Evolutionary conservation across 2,329 filamentous ascomycete genomes (phyloP).

Genomic region (Conoideocrella luteorostrata): DNA sequence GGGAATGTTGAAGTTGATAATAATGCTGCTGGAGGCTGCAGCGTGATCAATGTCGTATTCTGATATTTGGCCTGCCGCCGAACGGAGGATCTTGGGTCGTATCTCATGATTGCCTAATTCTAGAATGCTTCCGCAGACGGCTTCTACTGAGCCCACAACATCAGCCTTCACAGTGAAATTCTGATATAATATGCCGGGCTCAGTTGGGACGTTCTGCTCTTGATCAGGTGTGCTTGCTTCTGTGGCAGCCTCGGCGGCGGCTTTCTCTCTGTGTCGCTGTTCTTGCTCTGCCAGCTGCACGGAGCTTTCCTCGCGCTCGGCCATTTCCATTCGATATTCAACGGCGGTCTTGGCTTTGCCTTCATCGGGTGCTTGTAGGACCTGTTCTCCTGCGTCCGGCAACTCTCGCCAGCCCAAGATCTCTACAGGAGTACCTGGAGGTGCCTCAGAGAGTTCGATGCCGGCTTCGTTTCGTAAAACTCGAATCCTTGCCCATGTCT

Average conservation of each 20-base stretch:
- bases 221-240: slow-evolving; percentile 28
- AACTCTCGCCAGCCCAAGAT: slow-evolving; percentile 87
- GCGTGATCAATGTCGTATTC: slow-evolving; percentile 91
- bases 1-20: slow-evolving; percentile 80
- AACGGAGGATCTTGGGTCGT: slow-evolving; percentile 66
- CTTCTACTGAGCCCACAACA: slow-evolving; percentile 89
- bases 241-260: slow-evolving; percentile 31
- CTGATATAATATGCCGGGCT: slow-evolving; percentile 46
- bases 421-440: slow-evolving; percentile 84
- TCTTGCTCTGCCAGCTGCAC: slow-evolving; percentile 73
- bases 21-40: slow-evolving; percentile 63
- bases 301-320: slow-evolving; percentile 67
- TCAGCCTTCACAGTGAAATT: slow-evolving; percentile 89
- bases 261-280: slow-evolving; percentile 52
- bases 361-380: slow-evolving; percentile 77
- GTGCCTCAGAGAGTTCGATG: slow-evolving; percentile 61
- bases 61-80: slow-evolving; percentile 68
- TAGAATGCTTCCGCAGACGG: slow-evolving; percentile 69
- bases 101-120: slow-evolving; percentile 83
- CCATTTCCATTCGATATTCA: slow-evolving; percentile 65
- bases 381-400: slow-evolving; percentile 78
- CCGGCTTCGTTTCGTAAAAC: slow-evolving; percentile 81
- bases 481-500: slow-evolving; percentile 81
- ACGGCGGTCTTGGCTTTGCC: slow-evolving; percentile 71
- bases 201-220: slow-evolving; percentile 30